Base-by-base conservation (phyloP, 106 monocot genomes). In the Allium sativum region DNA sequence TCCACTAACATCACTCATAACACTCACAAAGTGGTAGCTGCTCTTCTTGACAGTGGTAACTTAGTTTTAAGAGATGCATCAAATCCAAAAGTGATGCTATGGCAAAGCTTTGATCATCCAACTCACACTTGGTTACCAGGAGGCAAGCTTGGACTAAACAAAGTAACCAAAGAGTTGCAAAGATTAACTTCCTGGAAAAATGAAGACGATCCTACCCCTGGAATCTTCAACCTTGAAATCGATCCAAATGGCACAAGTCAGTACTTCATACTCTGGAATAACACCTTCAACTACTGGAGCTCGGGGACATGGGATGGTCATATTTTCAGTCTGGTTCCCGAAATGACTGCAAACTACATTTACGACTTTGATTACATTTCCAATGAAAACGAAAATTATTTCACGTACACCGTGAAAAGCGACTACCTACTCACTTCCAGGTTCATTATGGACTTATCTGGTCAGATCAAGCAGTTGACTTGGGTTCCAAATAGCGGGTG, bases 21-120 rank as follows among this genome's bases (percentile, higher is more conserved):
- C 31, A 31, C 31, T 31, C 31, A 31, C 5, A 31, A 31, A 31
- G 31, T 31, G 5, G 31, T 31, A 31, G 62, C 44, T 16, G 47
- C 47, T 17, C 62, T 62, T 17, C 62, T 62, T 17, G 62, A 62
- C 5, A 20, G 53, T 12, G 81, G 81, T 0, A 81, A 81, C 55
- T 68, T 81, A 4, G 72, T 81, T 40, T 22, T 81, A 22, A 68
- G 64, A 73, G 69, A 69, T 20, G 57, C 47, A 40, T 62, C 61
- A 15, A n/a, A 68, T 53, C 45, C 67, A 7, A 54, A 65, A 2
- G 21, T 6, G 3, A 48, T 61, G 4, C 44, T 79, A 41, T 79
- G 79, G 79, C 74, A 74, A 65, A 79, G 74, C 40, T 17, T 79
- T 21, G 74, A 79, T 6, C 66, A 79, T 62, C 74, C 74, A 12